These are phyloP conservation scores for Penicillium sp. DNA, from an alignment of 2,329 filamentous ascomycete species.

Conservation along the genomic window DNA sequence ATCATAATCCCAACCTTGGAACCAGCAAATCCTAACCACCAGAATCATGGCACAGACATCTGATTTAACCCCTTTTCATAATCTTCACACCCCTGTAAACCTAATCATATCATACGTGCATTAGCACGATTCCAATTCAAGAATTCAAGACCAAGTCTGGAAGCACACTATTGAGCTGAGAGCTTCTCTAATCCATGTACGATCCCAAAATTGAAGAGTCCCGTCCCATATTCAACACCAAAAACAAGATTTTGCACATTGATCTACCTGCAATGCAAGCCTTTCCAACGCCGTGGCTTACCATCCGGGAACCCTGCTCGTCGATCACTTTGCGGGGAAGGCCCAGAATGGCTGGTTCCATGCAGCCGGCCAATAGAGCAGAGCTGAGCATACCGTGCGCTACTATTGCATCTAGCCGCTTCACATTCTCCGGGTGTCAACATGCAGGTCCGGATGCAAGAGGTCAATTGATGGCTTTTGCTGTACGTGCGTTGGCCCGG, in stretches of 20 bases:
- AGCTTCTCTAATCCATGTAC: constrained; percentile 15
- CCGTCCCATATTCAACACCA: neutral
- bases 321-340: constrained; percentile 17
- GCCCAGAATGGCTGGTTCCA: constrained; percentile 7
- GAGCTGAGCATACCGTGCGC: constrained; percentile 5
- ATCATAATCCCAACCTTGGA: neutral
- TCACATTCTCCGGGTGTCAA: constrained; percentile 13
- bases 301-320: neutral
- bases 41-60: neutral
- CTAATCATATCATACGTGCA: constrained; percentile 14
- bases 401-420: constrained; percentile 1
- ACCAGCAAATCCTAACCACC: neutral
- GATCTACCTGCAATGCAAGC: constrained; percentile 14
- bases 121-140: constrained; percentile 10
- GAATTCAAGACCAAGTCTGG: constrained; percentile 5
- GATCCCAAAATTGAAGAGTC: neutral
- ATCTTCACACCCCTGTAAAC: neutral
- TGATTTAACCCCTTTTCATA: neutral
- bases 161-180: constrained; percentile 14
- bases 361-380: constrained; percentile 11
- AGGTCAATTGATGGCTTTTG: constrained; percentile 3
- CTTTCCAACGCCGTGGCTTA: constrained; percentile 2
- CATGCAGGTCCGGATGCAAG: constrained; percentile 6
- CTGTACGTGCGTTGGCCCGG: neutral
- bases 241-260: neutral